A percentile compares a stretch with the other conserved stretches of the same genome.
Evolutionary conservation across 2,329 filamentous ascomycete genomes (phyloP).

Genomic region (Harringtonia lauricola): DNA sequence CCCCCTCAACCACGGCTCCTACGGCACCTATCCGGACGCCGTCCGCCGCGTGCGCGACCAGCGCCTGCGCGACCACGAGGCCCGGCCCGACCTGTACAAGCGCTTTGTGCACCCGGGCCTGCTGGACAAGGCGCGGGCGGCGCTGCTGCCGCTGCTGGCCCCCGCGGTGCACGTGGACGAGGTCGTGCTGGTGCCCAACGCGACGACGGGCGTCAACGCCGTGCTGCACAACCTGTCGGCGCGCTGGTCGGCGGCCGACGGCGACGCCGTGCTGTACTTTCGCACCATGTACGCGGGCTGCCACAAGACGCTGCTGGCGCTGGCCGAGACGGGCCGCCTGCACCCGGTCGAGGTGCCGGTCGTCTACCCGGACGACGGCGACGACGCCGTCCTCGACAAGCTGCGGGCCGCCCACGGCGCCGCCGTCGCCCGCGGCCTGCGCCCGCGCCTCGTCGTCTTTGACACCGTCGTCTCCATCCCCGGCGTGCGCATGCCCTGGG

Average conservation of each 20-base stretch:
- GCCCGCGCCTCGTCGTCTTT: constrained; percentile 53
- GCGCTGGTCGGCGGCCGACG: constrained; percentile 20
- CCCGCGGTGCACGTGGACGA: constrained; percentile 29
- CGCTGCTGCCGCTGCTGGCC: constrained; percentile 49
- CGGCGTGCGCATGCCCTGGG: constrained; percentile 60
- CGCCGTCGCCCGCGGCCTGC: constrained; percentile 37
- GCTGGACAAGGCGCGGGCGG: constrained; percentile 45
- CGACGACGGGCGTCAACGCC: constrained; percentile 57
- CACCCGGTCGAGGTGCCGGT: constrained; percentile 36
- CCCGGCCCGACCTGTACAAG: constrained; percentile 54
- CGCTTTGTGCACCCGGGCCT: constrained; percentile 44
- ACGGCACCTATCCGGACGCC: constrained; percentile 50
- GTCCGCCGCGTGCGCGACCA: constrained; percentile 41
- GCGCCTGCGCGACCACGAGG: constrained; percentile 46
- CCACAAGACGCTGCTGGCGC: constrained; percentile 48
- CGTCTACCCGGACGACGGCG: constrained; percentile 49
- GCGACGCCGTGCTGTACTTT: constrained; percentile 58
- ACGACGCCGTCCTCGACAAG: constrained; percentile 40
- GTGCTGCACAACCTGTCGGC: constrained; percentile 50
- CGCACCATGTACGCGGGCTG: constrained; percentile 57
- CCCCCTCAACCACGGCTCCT: constrained; percentile 43
- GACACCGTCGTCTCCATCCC: constrained; percentile 60
- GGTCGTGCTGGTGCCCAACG: constrained; percentile 59
- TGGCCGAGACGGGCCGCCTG: constrained; percentile 40
- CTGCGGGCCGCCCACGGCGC: constrained; percentile 42